A percentile compares a stretch with the other conserved stretches of the same genome.
Evolutionary conservation across 305 asterid species (phyloP).

Genomic region (Fraxinus dipetala): DNA sequence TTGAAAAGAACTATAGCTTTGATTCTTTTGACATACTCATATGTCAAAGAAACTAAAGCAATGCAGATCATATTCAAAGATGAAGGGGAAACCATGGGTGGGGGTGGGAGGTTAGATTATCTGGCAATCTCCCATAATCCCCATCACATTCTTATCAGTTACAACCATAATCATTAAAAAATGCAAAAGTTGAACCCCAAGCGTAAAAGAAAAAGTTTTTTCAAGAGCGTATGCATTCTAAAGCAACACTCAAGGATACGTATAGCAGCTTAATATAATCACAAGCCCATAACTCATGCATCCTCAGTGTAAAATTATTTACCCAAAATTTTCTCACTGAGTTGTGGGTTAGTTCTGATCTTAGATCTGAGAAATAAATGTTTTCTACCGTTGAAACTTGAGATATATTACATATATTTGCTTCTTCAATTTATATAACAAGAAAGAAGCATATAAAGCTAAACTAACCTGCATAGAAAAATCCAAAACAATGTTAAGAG

Average conservation of each 20-base stretch:
- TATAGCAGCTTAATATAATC: neutral
- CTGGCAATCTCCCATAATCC: neutral
- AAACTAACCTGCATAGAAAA: conserved; percentile 9
- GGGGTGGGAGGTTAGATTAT: neutral
- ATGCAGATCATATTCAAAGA: neutral
- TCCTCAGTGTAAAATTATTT: neutral
- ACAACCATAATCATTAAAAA: neutral
- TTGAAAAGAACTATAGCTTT: neutral
- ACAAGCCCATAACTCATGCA: neutral
- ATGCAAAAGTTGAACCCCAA: neutral
- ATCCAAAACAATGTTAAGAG: neutral
- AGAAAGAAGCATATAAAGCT: conserved; percentile 12
- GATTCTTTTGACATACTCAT: neutral
- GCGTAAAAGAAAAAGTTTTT: neutral
- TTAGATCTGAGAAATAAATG: neutral
- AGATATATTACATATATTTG: neutral
- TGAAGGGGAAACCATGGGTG: neutral
- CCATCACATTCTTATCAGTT: neutral
- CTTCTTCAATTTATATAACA: neutral
- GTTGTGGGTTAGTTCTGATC: neutral
- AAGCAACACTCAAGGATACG: neutral
- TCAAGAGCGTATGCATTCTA: neutral
- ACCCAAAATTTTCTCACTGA: neutral
- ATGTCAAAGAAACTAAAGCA: neutral
- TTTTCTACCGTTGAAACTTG: neutral